Percentiles rank a stretch among this genome's conserved stretches.
Evolutionary conservation across 2,329 filamentous ascomycete species (phyloP).

Genomic region (Magnaporthales sp.): DNA sequence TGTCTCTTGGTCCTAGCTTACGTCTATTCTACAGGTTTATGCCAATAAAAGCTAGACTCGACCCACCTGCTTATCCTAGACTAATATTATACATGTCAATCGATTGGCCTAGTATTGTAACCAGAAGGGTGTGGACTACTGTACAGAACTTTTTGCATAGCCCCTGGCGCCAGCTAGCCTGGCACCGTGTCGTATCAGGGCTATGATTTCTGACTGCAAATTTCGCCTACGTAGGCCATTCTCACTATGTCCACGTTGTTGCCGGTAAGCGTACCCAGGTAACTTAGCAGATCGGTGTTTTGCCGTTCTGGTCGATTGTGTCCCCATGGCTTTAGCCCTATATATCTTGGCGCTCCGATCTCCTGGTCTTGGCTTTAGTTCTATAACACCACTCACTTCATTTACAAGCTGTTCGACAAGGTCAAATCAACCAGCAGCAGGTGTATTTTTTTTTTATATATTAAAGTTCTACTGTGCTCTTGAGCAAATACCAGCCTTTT

Average conservation of each 20-base stretch:
- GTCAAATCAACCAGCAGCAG: neutral
- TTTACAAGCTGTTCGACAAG: neutral
- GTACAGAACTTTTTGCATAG: neutral
- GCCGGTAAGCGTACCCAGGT: neutral
- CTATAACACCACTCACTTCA: neutral
- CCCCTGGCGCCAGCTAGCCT: neutral
- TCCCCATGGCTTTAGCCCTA: neutral
- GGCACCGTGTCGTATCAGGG: neutral
- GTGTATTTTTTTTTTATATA: no score
- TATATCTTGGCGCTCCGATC: conserved; percentile 4
- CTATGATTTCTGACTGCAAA: neutral
- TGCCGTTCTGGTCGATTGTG: neutral
- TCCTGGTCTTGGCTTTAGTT: neutral
- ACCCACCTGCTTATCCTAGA: neutral
- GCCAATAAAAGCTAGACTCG: neutral
- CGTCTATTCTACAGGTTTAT: neutral
- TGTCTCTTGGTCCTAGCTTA: neutral
- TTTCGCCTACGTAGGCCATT: neutral
- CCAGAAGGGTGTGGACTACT: neutral
- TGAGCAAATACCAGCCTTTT: no score
- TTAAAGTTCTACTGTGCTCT: neutral
- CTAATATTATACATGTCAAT: neutral
- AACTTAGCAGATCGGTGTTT: neutral
- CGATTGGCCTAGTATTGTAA: neutral
- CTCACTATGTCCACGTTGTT: neutral